A percentile compares a stretch with the other conserved stretches of the same genome.
phyloP scores from a whole-genome alignment of 345 rosid genomes.

The Dipteronia sinensis region DNA sequence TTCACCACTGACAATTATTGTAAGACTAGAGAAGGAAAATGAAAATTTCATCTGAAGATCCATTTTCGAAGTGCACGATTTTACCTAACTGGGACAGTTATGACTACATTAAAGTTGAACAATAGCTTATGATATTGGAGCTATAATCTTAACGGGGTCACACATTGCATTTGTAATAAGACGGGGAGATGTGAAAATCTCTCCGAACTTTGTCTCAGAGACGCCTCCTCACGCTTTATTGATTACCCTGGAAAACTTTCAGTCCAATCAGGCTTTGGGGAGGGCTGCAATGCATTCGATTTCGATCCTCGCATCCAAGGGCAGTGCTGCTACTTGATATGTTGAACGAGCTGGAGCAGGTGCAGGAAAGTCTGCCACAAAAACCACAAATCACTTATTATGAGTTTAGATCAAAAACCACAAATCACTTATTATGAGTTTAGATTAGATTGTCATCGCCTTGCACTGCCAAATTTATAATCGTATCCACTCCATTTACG shows the following conservation, averaged over 20 bases:
- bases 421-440: not conserved
- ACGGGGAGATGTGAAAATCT: not conserved
- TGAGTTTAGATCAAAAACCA: not conserved
- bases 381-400: slow-evolving; percentile 1
- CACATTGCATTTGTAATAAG: not conserved
- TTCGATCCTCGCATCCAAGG: slow-evolving; percentile 83
- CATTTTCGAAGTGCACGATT: not conserved
- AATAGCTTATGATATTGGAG: not conserved
- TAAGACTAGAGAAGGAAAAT: not conserved
- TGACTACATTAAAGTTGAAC: not conserved
- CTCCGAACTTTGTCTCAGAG: not conserved
- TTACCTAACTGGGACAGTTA: not conserved
- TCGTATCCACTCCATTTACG: not conserved
- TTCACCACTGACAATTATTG: not conserved
- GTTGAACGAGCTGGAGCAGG: slow-evolving; percentile 91
- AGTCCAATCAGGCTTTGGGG: slow-evolving; percentile 3
- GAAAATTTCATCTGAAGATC: not conserved
- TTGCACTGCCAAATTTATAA: not conserved
- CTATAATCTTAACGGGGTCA: not conserved
- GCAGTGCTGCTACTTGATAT: slow-evolving; percentile 94
- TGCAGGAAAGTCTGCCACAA: slow-evolving; percentile 72
- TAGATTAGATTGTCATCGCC: not conserved
- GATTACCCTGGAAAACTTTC: not conserved
- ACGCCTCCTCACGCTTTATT: slow-evolving; percentile 1
- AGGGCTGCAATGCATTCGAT: slow-evolving; percentile 91